A percentile compares a stretch with the other conserved stretches of the same genome.
Evolutionary conservation across 768 basidiomycete species (phyloP).

Genomic region (Auricularia sp.): DNA sequence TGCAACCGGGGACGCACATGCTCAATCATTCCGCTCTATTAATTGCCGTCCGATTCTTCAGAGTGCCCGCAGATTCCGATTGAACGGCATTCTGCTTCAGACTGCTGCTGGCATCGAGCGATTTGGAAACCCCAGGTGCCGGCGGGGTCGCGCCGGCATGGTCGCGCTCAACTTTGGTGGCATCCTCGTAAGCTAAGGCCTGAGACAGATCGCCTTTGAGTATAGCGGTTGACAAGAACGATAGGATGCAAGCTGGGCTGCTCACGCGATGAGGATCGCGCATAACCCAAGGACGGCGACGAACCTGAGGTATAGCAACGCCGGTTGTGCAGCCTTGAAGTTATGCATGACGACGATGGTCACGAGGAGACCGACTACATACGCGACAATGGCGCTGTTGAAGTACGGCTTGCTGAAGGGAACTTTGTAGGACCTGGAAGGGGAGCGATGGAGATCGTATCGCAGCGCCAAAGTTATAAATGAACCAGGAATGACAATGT

Average conservation of each 20-base stretch:
- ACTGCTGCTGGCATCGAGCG: no score
- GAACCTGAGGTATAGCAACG: constrained; percentile 83
- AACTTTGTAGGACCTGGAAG: not conserved
- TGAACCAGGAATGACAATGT: constrained; percentile 58
- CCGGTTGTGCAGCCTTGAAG: constrained; percentile 74
- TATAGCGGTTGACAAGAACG: constrained; percentile 51
- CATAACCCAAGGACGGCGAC: constrained; percentile 11
- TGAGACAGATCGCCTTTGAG: constrained; percentile 58
- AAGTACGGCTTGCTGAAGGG: constrained; percentile 63
- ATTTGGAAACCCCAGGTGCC: not conserved
- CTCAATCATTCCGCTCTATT: no score
- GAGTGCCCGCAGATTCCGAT: no score
- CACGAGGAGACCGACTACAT: constrained; percentile 56
- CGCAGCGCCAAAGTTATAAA: constrained; percentile 82
- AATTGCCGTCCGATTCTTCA: no score
- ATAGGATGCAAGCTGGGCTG: constrained; percentile 69
- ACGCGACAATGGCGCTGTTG: constrained; percentile 53
- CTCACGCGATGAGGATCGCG: not conserved
- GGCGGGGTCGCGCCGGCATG: not conserved
- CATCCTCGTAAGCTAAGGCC: constrained; percentile 68
- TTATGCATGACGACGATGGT: constrained; percentile 85
- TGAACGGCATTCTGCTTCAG: no score
- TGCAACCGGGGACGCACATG: no score
- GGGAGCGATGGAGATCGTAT: constrained; percentile 56
- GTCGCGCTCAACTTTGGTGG: constrained; percentile 20